A percentile compares a stretch with the other conserved stretches of the same genome.
Evolutionary conservation across 169 alveolate genomes (phyloP).

Genomic region (Eimeria zaria): DNA sequence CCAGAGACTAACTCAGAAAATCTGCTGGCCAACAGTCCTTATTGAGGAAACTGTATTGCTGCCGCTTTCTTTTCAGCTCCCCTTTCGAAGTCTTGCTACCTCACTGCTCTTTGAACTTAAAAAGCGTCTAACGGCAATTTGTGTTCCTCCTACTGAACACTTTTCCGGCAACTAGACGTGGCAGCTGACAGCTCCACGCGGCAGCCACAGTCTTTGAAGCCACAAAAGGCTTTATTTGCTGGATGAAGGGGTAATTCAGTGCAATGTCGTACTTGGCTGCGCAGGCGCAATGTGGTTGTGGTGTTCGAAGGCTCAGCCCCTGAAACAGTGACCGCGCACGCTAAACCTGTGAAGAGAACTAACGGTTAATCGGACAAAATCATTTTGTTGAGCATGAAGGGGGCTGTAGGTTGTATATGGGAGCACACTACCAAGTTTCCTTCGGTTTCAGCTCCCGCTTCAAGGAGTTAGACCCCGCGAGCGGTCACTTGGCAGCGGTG

Average conservation of each 20-base stretch:
- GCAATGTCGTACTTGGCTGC: not conserved
- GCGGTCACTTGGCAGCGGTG: slow-evolving; percentile 25
- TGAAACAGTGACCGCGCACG: slow-evolving; percentile 1
- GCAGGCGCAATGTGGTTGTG: not conserved
- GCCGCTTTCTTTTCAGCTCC: not conserved
- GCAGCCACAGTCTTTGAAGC: not conserved
- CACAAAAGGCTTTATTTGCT: not conserved
- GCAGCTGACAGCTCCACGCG: not conserved
- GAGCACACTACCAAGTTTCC: not conserved
- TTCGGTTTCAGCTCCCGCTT: slow-evolving; percentile 11
- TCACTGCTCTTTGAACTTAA: not conserved
- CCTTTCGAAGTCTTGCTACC: not conserved
- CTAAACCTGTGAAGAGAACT: not conserved
- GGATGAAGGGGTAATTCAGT: not conserved
- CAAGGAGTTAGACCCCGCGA: slow-evolving; percentile 28
- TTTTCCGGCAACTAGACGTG: not conserved
- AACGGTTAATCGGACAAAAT: not conserved
- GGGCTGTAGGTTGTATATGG: not conserved
- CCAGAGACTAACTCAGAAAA: not conserved
- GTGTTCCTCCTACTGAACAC: not conserved
- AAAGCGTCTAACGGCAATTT: not conserved
- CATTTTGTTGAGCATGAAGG: not conserved
- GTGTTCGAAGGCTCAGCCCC: slow-evolving; percentile 13
- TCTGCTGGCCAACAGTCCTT: not conserved
- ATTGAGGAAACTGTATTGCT: not conserved